Evolutionary conservation across 2,329 filamentous ascomycete species (phyloP).

Genomic region (Leptographium flavum): DNA sequence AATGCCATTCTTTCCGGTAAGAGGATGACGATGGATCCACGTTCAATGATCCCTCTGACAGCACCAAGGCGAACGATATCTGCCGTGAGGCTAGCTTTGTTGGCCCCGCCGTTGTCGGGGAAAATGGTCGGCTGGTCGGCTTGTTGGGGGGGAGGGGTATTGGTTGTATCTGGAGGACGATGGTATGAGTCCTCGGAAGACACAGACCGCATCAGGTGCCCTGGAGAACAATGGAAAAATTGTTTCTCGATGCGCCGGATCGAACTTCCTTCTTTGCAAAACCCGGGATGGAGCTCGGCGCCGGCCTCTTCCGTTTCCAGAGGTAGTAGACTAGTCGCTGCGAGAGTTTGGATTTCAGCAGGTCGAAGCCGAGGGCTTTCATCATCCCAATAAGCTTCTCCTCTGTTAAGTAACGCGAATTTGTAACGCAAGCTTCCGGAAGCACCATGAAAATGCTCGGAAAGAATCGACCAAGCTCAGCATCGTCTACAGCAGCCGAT

Average conservation of each 20-base stretch:
- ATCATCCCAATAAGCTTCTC: slow-evolving; percentile 57
- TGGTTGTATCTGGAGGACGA: no score
- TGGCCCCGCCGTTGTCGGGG: no score
- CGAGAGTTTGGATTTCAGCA: slow-evolving; percentile 55
- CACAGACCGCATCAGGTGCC: slow-evolving; percentile 6
- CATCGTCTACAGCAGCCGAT: slow-evolving; percentile 5
- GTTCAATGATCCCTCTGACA: no score
- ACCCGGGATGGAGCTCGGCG: slow-evolving; percentile 12
- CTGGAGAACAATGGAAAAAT: slow-evolving; percentile 68
- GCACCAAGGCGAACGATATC: no score
- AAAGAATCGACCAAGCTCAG: slow-evolving; percentile 23
- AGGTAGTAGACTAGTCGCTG: slow-evolving; percentile 79
- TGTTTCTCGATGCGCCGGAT: slow-evolving; percentile 66
- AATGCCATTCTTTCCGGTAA: no score
- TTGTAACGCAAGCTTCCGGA: slow-evolving; percentile 73
- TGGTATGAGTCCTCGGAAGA: no score
- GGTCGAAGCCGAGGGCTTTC: slow-evolving; percentile 57
- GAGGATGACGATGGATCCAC: no score
- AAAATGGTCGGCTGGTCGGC: no score
- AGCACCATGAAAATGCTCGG: slow-evolving; percentile 79
- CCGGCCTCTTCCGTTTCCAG: slow-evolving; percentile 42
- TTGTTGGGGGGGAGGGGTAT: no score
- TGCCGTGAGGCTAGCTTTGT: no score
- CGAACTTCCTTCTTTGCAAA: slow-evolving; percentile 67
- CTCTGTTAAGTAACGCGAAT: slow-evolving; percentile 81